phyloP scores from a whole-genome alignment of 768 basidiomycete genomes.

The Scleroderma citrinum region DNA sequence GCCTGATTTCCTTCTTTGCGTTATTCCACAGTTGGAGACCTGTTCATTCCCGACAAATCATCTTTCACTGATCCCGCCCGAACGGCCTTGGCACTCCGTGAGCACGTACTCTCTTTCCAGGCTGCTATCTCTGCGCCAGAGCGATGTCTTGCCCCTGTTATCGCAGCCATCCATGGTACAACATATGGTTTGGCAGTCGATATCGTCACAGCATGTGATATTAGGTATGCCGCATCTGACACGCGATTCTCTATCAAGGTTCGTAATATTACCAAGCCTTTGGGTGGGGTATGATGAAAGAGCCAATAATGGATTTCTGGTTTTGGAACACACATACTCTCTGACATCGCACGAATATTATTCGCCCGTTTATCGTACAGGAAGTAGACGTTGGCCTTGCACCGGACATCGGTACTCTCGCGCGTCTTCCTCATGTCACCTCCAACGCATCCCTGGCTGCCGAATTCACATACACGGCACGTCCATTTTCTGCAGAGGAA shows the following conservation, averaged over 20 bases:
- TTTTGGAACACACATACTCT: too few relatives aligned
- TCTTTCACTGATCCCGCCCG: slow-evolving; percentile 44
- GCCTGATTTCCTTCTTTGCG: not conserved
- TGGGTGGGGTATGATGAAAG: not conserved
- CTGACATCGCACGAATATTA: too few relatives aligned
- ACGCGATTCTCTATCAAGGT: slow-evolving; percentile 71
- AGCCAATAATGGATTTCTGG: too few relatives aligned
- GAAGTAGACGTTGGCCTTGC: slow-evolving; percentile 86
- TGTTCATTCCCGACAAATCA: slow-evolving; percentile 14
- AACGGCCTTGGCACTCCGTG: slow-evolving; percentile 41
- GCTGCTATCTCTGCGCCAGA: slow-evolving; percentile 61
- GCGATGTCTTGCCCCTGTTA: slow-evolving; percentile 70
- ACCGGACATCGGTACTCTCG: slow-evolving; percentile 83
- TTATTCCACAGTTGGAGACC: slow-evolving; percentile 16
- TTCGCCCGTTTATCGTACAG: slow-evolving; percentile 29
- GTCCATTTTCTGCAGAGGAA: slow-evolving; percentile 62
- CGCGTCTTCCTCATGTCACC: slow-evolving; percentile 70
- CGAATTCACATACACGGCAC: slow-evolving; percentile 73
- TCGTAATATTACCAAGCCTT: slow-evolving; percentile 15
- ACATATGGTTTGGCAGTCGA: slow-evolving; percentile 78
- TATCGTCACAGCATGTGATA: slow-evolving; percentile 62
- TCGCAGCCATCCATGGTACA: slow-evolving; percentile 73
- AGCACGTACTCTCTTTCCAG: slow-evolving; percentile 59
- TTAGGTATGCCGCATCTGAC: slow-evolving; percentile 65
- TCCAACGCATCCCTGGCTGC: slow-evolving; percentile 67